Evolutionary conservation across 2,329 filamentous ascomycete species (phyloP).

Genomic region (Penicillium glabrum): DNA sequence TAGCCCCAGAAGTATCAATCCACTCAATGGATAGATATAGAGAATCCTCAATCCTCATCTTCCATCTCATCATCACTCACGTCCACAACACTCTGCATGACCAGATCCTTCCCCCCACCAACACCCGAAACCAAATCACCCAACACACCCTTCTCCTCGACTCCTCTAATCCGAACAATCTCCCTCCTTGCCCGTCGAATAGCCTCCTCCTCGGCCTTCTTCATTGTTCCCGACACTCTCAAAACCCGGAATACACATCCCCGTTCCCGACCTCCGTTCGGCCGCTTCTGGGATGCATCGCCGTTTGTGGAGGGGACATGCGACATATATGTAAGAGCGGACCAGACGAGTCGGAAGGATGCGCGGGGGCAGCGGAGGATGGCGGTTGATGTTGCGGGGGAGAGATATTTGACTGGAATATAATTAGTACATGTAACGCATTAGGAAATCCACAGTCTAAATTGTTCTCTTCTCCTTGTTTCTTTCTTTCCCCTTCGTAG

Average conservation of each 20-base stretch:
- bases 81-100: constrained; percentile 38
- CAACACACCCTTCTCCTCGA: constrained; percentile 45
- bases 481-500: neutral
- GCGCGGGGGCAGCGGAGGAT: constrained; percentile 82
- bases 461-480: neutral
- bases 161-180: constrained; percentile 65
- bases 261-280: constrained; percentile 23
- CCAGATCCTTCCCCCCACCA: constrained; percentile 13
- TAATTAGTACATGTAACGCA: neutral
- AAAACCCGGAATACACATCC: constrained; percentile 81
- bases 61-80: constrained; percentile 51
- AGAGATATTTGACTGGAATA: constrained; percentile 77
- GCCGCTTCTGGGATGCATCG: constrained; percentile 14
- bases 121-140: constrained; percentile 35
- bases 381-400: constrained; percentile 86
- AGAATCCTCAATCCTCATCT: constrained; percentile 25
- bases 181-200: constrained; percentile 73
- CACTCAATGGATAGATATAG: neutral
- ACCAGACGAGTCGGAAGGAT: constrained; percentile 87
- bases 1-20: neutral
- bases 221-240: constrained; percentile 87
- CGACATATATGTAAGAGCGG: constrained; percentile 78
- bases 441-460: neutral
- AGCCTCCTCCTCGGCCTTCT: constrained; percentile 86
- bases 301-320: constrained; percentile 56